These are phyloP conservation scores for Calonectria henricotiae DNA, from an alignment of 2,329 filamentous ascomycete genomes.

Conservation along the genomic window DNA sequence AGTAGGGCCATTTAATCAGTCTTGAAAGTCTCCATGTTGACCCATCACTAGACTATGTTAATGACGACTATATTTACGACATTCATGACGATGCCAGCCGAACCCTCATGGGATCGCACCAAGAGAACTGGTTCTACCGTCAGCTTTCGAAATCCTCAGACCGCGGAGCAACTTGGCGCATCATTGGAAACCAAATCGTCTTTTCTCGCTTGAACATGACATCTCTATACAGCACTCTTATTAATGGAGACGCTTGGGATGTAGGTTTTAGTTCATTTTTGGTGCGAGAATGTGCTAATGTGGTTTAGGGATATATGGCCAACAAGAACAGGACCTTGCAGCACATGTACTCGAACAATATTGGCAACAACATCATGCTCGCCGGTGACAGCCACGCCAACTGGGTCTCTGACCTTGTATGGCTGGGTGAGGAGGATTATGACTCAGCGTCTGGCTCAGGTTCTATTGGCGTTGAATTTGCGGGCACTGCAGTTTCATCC, in stretches of 20 bases:
- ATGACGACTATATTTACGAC: constrained; percentile 8
- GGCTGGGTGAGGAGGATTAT: neutral
- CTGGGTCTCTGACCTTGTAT: constrained; percentile 16
- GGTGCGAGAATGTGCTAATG: neutral
- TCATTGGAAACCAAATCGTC: constrained; percentile 72
- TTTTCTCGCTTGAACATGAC: constrained; percentile 4
- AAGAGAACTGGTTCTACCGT: constrained; percentile 84
- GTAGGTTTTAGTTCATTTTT: neutral
- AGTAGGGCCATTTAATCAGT: neutral
- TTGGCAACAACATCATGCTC: constrained; percentile 82
- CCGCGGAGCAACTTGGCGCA: constrained; percentile 79
- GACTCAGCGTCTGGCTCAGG: neutral
- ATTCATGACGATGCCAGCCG: constrained; percentile 79
- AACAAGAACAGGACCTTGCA: constrained; percentile 81
- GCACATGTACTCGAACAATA: constrained; percentile 77
- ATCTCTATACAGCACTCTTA: neutral
- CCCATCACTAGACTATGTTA: neutral
- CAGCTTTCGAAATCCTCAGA: constrained; percentile 71
- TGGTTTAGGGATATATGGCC: constrained; percentile 71
- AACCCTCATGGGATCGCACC: constrained; percentile 79
- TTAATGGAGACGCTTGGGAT: constrained; percentile 15
- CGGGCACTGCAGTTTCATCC: constrained; percentile 6
- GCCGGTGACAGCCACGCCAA: constrained; percentile 72
- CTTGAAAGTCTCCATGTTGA: neutral
- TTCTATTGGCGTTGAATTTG: constrained; percentile 12